A percentile compares a stretch with the other conserved stretches of the same genome.
These are phyloP conservation scores for Cutaneotrichosporon daszewskae DNA, from an alignment of 1,284 basidiomycete species.

Conservation along the genomic window DNA sequence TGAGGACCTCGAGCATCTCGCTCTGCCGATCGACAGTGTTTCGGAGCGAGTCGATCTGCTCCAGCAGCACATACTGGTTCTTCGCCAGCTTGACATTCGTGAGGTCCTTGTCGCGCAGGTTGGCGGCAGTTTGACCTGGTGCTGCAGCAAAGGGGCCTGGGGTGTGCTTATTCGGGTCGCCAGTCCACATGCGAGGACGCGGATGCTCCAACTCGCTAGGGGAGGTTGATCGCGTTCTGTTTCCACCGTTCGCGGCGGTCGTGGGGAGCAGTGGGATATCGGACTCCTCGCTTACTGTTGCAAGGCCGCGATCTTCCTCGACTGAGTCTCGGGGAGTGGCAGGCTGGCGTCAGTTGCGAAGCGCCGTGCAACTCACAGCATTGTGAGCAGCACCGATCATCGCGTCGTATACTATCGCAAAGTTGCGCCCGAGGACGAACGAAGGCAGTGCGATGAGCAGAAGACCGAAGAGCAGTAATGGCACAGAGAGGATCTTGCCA, in stretches of 20 bases:
- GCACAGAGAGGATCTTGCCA: constrained; percentile 73
- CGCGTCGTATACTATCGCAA: constrained; percentile 76
- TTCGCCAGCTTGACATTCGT: constrained; percentile 47
- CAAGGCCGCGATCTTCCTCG: background rate
- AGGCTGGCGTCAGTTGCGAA: background rate
- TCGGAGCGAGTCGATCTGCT: constrained; percentile 41
- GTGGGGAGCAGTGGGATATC: constrained; percentile 1
- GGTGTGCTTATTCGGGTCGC: constrained; percentile 8
- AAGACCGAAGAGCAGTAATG: constrained; percentile 75
- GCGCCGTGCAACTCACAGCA: background rate
- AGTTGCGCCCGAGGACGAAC: constrained; percentile 82
- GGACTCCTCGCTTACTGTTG: constrained; percentile 1
- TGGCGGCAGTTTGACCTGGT: background rate
- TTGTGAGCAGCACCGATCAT: constrained; percentile 47
- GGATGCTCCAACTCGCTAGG: background rate
- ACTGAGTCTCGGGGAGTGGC: constrained; percentile 3
- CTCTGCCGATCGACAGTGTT: constrained; percentile 42
- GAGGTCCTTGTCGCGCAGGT: constrained; percentile 28
- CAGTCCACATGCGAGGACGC: constrained; percentile 9
- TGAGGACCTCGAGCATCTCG: constrained; percentile 17
- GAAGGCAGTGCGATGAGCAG: constrained; percentile 79
- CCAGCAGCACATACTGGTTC: constrained; percentile 45
- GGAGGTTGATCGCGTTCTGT: background rate
- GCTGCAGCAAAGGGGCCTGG: background rate
- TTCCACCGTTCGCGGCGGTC: no score